Evolutionary conservation across 1,284 basidiomycete species (phyloP).

Genomic region (Lentinus polychrous): DNA sequence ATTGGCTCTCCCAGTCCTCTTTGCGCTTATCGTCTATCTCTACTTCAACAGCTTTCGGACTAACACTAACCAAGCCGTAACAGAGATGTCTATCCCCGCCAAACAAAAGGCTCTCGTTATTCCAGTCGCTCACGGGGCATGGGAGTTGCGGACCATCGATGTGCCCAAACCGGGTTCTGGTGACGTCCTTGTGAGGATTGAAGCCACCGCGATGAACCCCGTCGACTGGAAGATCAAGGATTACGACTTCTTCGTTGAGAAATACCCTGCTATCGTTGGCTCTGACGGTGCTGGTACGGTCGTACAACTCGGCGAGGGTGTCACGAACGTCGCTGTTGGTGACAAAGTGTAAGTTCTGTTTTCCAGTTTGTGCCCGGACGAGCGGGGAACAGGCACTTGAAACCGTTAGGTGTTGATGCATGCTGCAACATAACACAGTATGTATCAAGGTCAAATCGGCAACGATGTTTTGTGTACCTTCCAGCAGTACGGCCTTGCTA

Average conservation of each 20-base stretch:
- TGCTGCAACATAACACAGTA: neutral
- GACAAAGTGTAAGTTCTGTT: constrained; percentile 35
- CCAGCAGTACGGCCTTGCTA: constrained; percentile 41
- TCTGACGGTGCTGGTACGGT: constrained; percentile 42
- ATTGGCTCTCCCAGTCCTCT: too few relatives aligned
- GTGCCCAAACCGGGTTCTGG: constrained; percentile 21
- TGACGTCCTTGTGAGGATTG: constrained; percentile 30
- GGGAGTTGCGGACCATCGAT: constrained; percentile 9
- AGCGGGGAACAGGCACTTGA: too few relatives aligned
- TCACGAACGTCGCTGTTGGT: constrained; percentile 35
- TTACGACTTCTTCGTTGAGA: constrained; percentile 15
- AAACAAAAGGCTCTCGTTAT: constrained; percentile 18
- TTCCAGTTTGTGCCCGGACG: neutral
- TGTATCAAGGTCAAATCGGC: constrained; percentile 1
- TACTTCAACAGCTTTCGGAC: too few relatives aligned
- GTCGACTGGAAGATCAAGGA: constrained; percentile 34
- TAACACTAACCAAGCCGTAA: neutral
- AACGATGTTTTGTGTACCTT: constrained; percentile 26
- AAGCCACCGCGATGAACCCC: constrained; percentile 29
- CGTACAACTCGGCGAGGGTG: constrained; percentile 37
- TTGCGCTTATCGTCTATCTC: too few relatives aligned
- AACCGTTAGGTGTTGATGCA: neutral
- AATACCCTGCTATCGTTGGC: constrained; percentile 35
- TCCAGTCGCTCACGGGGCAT: constrained; percentile 6
- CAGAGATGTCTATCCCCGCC: neutral